A percentile compares a stretch with the other conserved stretches of the same genome.
These are phyloP conservation scores for Dichomitus squalens DNA, from an alignment of 1,284 basidiomycete genomes.

Conservation along the genomic window DNA sequence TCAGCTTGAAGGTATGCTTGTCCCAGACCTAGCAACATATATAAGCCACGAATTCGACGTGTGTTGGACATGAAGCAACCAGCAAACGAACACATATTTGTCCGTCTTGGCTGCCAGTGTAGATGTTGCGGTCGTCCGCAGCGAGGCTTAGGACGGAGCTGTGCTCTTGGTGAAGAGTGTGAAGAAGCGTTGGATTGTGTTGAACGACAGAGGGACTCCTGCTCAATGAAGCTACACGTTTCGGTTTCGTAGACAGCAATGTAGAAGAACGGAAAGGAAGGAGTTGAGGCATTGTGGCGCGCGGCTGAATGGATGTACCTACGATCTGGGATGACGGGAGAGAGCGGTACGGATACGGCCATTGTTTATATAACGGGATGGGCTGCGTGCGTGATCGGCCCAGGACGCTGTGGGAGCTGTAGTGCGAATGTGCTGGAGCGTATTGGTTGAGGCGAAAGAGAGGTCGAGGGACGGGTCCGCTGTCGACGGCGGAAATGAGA, in stretches of 20 bases:
- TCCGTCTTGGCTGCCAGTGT: slow-evolving; percentile 81
- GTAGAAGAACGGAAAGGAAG: not conserved
- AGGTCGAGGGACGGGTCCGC: too few species aligned
- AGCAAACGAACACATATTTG: slow-evolving; percentile 62
- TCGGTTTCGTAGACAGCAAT: not conserved
- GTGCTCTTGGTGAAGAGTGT: slow-evolving; percentile 69
- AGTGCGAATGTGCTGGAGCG: too few species aligned
- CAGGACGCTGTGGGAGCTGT: not conserved
- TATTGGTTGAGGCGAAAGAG: too few species aligned
- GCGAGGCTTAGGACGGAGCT: slow-evolving; percentile 79
- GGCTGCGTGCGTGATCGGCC: not conserved
- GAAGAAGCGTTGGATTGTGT: slow-evolving; percentile 42
- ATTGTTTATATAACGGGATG: not conserved
- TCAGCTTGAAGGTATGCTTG: slow-evolving; percentile 67
- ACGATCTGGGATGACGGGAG: slow-evolving; percentile 27
- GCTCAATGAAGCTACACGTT: slow-evolving; percentile 29
- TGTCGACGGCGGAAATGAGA: too few species aligned
- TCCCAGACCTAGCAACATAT: slow-evolving; percentile 75
- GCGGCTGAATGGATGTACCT: slow-evolving; percentile 6
- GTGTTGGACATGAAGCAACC: slow-evolving; percentile 1
- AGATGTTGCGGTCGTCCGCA: slow-evolving; percentile 74
- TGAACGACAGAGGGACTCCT: slow-evolving; percentile 20
- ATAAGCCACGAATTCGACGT: slow-evolving; percentile 4
- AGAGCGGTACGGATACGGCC: slow-evolving; percentile 6
- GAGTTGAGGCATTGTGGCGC: slow-evolving; percentile 18